Evolutionary conservation across 2,329 filamentous ascomycete species (phyloP), one percentile per base, ranked within the genome.

Genomic region (Pezizomycotina sp.): DNA sequence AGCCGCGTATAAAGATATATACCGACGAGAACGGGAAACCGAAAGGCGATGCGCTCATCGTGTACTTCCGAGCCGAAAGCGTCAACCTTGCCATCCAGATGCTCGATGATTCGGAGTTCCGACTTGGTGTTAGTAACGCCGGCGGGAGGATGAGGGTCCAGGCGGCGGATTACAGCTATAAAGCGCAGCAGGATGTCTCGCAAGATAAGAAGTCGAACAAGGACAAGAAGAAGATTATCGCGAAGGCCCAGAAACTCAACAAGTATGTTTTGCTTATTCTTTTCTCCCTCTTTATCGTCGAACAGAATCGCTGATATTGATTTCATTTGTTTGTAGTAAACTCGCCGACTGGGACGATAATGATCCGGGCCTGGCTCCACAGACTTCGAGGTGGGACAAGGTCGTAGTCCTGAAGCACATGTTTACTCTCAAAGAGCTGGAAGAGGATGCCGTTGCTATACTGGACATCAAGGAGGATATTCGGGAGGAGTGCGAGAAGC

Each of bases 301-400:
- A n/a, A n/a, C n/a, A n/a, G n/a, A n/a, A n/a, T n/a, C n/a, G n/a
- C 32, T 45, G 10, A 36, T 23, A 27, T 27, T 5, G n/a, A n/a
- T n/a, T 23, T 12, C 32, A 29, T 5, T 27, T n/a, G 8, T 10
- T n/a, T 31, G 10, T 18, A 86, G 82, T 31, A 84, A 86, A 59
- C 70, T 95, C 21, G 78, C 83, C 3, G 84, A 95, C 57, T 98
- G 89, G 89, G 79, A 82, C 52, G 86, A 93, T 52, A 84, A 95
- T 54, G 77, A 86, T 36, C 69, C 76, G 16, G 68, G 64, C 1
- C 58, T 63, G 15, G 52, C 71, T 15, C 64, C 66, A n/a, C 39
- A 43, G 64, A 55, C 52, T 26, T 56, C 60, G 35, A 66, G 63
- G 51, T 77, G 70, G 60, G 79, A 84, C 51, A 91, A 84, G 56